Percentiles rank a stretch among this genome's conserved stretches.
phyloP scores from a whole-genome alignment of 495 filamentous ascomycete genomes.

The Schizothecium vesticola region DNA sequence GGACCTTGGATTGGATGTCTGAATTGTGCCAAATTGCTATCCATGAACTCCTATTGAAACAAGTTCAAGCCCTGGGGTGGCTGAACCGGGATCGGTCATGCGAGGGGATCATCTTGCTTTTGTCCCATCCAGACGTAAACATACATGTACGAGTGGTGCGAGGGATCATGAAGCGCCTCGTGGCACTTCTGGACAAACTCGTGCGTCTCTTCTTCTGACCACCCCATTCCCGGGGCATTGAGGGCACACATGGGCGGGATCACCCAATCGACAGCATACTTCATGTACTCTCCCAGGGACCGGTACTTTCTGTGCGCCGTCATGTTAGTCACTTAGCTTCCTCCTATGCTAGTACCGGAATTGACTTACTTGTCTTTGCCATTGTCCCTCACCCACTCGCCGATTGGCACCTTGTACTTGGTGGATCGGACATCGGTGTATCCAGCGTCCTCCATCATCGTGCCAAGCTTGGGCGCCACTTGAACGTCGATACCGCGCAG shows the following conservation, averaged over 20 bases:
- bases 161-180: slow-evolving; percentile 47
- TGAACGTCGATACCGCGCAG: slow-evolving; percentile 38
- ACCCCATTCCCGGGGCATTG: neutral
- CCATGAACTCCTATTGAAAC: neutral
- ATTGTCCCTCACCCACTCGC: slow-evolving; percentile 46
- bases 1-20: neutral
- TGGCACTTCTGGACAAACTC: slow-evolving; percentile 48
- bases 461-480: slow-evolving; percentile 42
- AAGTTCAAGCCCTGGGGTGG: neutral
- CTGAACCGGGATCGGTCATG: neutral
- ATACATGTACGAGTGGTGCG: slow-evolving; percentile 43
- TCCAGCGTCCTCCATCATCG: slow-evolving; percentile 46
- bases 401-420: slow-evolving; percentile 49
- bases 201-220: slow-evolving; percentile 43
- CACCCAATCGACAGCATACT: slow-evolving; percentile 35
- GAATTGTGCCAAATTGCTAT: too few species aligned
- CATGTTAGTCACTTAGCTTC: neutral
- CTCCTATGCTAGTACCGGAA: neutral
- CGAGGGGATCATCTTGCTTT: slow-evolving; percentile 17
- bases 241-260: slow-evolving; percentile 51
- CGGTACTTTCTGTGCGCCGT: slow-evolving; percentile 4
- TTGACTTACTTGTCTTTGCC: neutral
- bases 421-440: slow-evolving; percentile 54
- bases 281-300: slow-evolving; percentile 33
- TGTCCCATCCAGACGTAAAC: slow-evolving; percentile 28